Conservation (phyloP, 345 rosid genomes). For the Brassica carinata region DNA sequence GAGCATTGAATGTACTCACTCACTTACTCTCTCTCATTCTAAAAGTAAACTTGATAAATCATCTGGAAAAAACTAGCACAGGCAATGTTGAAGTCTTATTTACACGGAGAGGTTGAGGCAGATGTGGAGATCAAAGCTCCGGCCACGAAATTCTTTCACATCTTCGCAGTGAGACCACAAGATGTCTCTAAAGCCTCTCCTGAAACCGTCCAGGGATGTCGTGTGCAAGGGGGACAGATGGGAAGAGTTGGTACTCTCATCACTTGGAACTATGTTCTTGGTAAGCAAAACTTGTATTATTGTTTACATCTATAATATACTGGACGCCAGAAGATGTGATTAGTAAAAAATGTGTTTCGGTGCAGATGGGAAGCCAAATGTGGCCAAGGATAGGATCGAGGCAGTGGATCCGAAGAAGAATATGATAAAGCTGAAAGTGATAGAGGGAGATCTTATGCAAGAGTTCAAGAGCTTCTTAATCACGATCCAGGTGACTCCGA, state of each 20-base stretch:
- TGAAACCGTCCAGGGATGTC: neutral
- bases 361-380: constrained; percentile 19
- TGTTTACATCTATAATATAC: neutral
- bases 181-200: constrained; percentile 16
- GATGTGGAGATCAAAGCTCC: constrained; percentile 5
- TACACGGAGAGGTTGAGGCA: constrained; percentile 13
- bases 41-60: neutral
- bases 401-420: neutral
- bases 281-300: constrained; percentile 21
- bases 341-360: neutral
- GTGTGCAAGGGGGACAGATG: neutral
- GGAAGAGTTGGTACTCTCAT: constrained; percentile 31
- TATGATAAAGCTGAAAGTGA: neutral
- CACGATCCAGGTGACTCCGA: neutral
- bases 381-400: neutral
- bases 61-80: neutral
- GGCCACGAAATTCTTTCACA: constrained; percentile 31
- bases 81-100: neutral
- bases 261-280: constrained; percentile 40
- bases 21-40: neutral
- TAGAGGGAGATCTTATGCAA: neutral
- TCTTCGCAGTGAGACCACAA: constrained; percentile 43
- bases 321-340: neutral
- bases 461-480: neutral
- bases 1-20: neutral